Conservation (phyloP, 2,329 filamentous ascomycete genomes). For the Bertia moriformis region DNA sequence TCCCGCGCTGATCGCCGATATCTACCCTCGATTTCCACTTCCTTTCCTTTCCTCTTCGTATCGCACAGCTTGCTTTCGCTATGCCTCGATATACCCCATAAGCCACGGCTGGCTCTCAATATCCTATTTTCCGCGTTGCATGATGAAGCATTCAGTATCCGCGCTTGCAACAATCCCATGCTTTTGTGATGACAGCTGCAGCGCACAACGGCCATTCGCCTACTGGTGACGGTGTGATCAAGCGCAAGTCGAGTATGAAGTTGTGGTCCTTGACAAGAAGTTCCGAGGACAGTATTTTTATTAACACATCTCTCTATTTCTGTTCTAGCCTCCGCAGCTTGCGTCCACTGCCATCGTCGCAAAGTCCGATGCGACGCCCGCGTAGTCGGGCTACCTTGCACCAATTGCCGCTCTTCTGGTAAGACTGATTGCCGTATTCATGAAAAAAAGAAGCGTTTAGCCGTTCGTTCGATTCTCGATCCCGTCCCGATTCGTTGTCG, state of each 20-base stretch:
- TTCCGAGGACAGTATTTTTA: neutral
- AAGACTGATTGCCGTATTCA: conserved; percentile 27
- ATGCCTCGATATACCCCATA: no score
- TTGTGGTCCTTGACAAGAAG: no score
- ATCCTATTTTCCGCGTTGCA: no score
- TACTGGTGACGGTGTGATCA: neutral
- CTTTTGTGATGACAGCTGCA: neutral
- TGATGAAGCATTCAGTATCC: neutral
- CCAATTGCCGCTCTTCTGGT: conserved; percentile 27
- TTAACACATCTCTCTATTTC: neutral
- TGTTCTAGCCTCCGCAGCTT: conserved; percentile 15
- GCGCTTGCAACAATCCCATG: neutral
- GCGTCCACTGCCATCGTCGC: conserved; percentile 30
- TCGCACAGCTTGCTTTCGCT: no score
- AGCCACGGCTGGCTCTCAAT: no score
- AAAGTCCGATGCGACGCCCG: conserved; percentile 35
- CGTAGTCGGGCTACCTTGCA: conserved; percentile 27
- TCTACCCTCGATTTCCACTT: no score
- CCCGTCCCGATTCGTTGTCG: conserved; percentile 28
- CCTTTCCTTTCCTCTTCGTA: no score
- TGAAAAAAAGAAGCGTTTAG: conserved; percentile 30
- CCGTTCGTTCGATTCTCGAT: conserved; percentile 21
- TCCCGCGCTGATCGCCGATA: no score
- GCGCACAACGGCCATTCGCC: neutral
- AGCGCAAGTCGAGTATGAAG: neutral